phyloP scores from a whole-genome alignment of 768 basidiomycete species.

The Lactifluus rugatus region DNA sequence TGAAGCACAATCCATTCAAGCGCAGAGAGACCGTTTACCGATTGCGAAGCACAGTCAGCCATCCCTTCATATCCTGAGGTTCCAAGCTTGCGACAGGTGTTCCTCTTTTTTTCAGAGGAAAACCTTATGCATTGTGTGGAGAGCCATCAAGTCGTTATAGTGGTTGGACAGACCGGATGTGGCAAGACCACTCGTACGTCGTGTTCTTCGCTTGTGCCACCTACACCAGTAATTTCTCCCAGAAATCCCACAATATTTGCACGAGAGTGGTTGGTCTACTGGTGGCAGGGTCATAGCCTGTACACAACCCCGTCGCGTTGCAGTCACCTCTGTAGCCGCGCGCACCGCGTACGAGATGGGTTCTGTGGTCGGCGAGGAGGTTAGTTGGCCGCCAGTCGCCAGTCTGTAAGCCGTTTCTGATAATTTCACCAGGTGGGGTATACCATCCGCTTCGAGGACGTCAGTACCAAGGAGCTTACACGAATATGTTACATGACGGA shows the following conservation, averaged over 20 bases:
- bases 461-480: conserved; percentile 75
- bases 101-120: conserved; percentile 39
- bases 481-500: conserved; percentile 95
- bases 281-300: conserved; percentile 82
- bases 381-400: conserved; percentile 52
- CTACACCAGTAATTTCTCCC: background rate
- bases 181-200: conserved; percentile 92
- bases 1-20: conserved; percentile 51
- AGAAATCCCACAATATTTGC: conserved; percentile 94
- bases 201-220: conserved; percentile 11
- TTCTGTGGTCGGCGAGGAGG: conserved; percentile 79
- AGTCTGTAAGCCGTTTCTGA: conserved; percentile 90
- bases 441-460: conserved; percentile 93
- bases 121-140: conserved; percentile 79
- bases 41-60: conserved; percentile 80
- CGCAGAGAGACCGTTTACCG: conserved; percentile 74
- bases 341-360: conserved; percentile 93
- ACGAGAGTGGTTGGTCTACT: conserved; percentile 87
- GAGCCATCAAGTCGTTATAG: conserved; percentile 71
- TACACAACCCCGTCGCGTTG: conserved; percentile 87
- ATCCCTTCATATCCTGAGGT: background rate
- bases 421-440: conserved; percentile 79
- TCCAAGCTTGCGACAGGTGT: background rate
- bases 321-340: conserved; percentile 87
- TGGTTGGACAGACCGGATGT: conserved; percentile 93